Conservation (phyloP, 2,329 filamentous ascomycete genomes). For the Cercospora berteroae region DNA sequence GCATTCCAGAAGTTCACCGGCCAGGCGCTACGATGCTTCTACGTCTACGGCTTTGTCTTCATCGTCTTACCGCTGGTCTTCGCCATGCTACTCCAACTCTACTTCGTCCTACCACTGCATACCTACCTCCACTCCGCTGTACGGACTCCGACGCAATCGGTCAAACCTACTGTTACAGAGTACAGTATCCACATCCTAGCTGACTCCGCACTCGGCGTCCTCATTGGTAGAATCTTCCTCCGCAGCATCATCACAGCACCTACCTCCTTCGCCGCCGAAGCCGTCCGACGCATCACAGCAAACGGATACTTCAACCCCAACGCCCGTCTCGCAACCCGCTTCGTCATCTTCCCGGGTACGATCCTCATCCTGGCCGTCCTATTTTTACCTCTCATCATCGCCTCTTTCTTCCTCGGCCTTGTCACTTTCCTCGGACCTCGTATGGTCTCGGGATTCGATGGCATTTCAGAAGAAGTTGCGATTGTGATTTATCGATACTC, state of each 20-base stretch:
- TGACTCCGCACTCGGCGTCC: constrained; percentile 86
- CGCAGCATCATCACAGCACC: constrained; percentile 68
- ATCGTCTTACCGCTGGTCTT: constrained; percentile 80
- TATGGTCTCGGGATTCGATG: constrained; percentile 7
- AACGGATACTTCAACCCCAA: constrained; percentile 79
- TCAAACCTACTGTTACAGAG: constrained; percentile 35
- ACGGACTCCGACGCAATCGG: not conserved
- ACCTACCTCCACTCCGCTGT: constrained; percentile 60
- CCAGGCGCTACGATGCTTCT: constrained; percentile 58
- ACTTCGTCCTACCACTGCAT: constrained; percentile 81
- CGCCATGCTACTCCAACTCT: constrained; percentile 79
- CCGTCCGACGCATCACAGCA: constrained; percentile 65
- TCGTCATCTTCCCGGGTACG: constrained; percentile 75
- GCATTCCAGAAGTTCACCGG: constrained; percentile 27
- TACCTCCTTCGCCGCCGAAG: constrained; percentile 68
- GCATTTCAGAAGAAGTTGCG: not conserved
- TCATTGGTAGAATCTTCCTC: constrained; percentile 79
- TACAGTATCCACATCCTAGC: constrained; percentile 87
- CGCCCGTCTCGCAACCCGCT: constrained; percentile 73
- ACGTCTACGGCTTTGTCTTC: constrained; percentile 72
- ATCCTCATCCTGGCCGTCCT: constrained; percentile 64
- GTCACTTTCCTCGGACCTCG: constrained; percentile 7
- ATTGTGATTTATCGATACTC: constrained; percentile 61
- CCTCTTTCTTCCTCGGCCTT: constrained; percentile 49
- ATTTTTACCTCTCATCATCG: constrained; percentile 61